phyloP scores from a whole-genome alignment of 768 basidiomycete species.

The Serendipita sp. region DNA sequence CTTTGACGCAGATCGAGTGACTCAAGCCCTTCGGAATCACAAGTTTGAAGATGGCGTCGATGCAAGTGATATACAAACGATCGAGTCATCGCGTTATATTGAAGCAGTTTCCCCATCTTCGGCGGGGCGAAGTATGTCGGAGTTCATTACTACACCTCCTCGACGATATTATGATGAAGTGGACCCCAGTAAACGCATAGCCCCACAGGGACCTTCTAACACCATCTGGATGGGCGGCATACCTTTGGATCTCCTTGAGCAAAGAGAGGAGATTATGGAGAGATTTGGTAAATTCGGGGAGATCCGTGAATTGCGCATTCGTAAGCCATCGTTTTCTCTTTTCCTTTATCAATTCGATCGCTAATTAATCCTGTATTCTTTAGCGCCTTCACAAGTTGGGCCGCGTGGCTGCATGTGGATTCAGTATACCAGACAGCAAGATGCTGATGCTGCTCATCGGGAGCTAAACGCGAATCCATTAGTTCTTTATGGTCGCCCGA shows the following conservation, averaged over 20 bases:
- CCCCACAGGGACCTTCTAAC: background rate
- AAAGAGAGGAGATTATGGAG: background rate
- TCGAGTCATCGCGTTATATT: too few species aligned
- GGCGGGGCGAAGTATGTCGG: too few species aligned
- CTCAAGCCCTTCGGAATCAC: too few species aligned
- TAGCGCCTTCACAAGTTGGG: background rate
- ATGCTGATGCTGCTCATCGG: background rate
- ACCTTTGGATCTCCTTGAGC: background rate
- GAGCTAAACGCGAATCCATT: background rate
- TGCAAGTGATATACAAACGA: too few species aligned
- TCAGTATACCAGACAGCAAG: background rate
- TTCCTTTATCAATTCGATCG: background rate
- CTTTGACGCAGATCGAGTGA: too few species aligned
- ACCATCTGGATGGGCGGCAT: background rate
- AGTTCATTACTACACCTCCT: too few species aligned
- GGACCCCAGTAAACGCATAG: background rate
- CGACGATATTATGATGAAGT: too few species aligned
- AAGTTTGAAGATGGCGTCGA: too few species aligned
- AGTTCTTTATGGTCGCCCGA: background rate
- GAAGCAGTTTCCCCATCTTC: too few species aligned
- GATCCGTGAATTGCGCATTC: background rate
- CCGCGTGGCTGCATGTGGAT: background rate
- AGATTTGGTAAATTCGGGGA: background rate
- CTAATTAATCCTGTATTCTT: background rate
- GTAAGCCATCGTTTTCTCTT: background rate